A percentile compares a stretch with the other conserved stretches of the same genome.
Conservation (phyloP, 768 basidiomycete species). For the Antrodiella citrinella region DNA sequence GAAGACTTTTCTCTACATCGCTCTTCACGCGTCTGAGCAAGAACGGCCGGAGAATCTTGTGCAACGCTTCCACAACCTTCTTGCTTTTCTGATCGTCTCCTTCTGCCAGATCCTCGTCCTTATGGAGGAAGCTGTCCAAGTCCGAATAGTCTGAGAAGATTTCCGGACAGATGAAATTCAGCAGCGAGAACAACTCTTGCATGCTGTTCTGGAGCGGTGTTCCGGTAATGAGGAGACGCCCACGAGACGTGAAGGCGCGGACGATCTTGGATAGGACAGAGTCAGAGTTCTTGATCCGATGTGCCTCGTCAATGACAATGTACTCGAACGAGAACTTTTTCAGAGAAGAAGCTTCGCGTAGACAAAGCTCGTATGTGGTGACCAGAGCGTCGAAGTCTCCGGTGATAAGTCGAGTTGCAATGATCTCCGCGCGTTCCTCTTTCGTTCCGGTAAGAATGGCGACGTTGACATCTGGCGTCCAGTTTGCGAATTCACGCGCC, state of each 20-base stretch:
- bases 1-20: slow-evolving; percentile 91
- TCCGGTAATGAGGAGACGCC: slow-evolving; percentile 89
- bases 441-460: slow-evolving; percentile 79
- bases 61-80: slow-evolving; percentile 92
- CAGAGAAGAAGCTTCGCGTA: slow-evolving; percentile 87
- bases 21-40: slow-evolving; percentile 89
- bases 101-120: slow-evolving; percentile 62
- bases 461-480: slow-evolving; percentile 85
- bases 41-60: slow-evolving; percentile 95
- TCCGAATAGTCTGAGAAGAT: slow-evolving; percentile 90
- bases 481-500: slow-evolving; percentile 84
- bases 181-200: slow-evolving; percentile 86
- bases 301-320: slow-evolving; percentile 97
- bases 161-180: slow-evolving; percentile 96
- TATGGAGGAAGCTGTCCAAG: slow-evolving; percentile 89
- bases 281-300: slow-evolving; percentile 98
- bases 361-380: slow-evolving; percentile 94
- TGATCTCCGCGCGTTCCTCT: slow-evolving; percentile 81
- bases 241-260: slow-evolving; percentile 80
- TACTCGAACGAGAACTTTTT: slow-evolving; percentile 97
- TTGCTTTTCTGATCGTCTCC: slow-evolving; percentile 79
- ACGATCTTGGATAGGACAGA: slow-evolving; percentile 94
- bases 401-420: slow-evolving; percentile 69
- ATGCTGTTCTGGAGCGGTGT: slow-evolving; percentile 96
- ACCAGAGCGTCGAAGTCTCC: slow-evolving; percentile 92